These are phyloP conservation scores for Camelina laxa DNA, from an alignment of 345 rosid species.

Conservation along the genomic window DNA sequence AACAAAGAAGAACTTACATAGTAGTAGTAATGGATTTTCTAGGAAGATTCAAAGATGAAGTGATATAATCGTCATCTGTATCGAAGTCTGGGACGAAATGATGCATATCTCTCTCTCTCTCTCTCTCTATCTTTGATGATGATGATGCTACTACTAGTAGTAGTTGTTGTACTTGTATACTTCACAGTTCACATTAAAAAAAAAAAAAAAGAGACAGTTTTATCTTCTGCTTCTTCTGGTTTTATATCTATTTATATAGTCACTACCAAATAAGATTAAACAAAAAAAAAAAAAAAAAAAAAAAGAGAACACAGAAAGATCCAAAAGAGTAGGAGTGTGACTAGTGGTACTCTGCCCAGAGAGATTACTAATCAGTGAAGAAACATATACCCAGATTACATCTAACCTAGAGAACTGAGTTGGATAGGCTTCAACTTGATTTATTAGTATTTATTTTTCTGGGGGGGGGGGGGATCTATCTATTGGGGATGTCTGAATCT, in stretches of 20 bases:
- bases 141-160: neutral
- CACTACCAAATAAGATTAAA: no score
- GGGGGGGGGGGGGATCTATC: neutral
- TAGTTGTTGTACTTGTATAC: no score
- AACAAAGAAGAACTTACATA: conserved; percentile 44
- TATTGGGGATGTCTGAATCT: neutral
- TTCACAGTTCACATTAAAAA: no score
- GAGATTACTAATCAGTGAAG: conserved; percentile 21
- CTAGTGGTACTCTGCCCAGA: neutral
- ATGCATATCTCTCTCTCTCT: conserved; percentile 53
- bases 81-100: conserved; percentile 78
- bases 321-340: conserved; percentile 2
- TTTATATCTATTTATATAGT: neutral
- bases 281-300: no score
- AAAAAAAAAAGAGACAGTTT: neutral
- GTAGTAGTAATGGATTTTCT: conserved; percentile 45
- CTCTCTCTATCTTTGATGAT: neutral
- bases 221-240: conserved; percentile 6
- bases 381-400: conserved; percentile 17
- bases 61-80: conserved; percentile 54
- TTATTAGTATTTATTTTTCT: neutral
- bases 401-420: conserved; percentile 15
- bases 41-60: conserved; percentile 49
- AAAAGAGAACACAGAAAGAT: neutral
- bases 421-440: conserved; percentile 17